Conservation (phyloP, 192 early-diverging fungal genomes). For the Gamsiella multidivaricata region DNA sequence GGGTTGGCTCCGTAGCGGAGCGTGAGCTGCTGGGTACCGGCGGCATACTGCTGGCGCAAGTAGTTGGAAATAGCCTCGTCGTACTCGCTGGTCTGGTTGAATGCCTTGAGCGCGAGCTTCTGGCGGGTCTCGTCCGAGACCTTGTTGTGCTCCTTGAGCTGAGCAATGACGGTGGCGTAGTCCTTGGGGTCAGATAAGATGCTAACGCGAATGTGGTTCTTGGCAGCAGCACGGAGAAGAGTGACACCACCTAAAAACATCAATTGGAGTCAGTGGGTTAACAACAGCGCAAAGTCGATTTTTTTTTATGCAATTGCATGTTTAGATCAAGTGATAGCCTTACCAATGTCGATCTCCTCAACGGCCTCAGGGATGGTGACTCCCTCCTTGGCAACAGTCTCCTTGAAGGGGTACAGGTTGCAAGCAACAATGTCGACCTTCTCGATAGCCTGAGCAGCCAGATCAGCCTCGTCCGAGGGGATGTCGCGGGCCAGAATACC, state of each 20-base stretch:
- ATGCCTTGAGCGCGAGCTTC: conserved; percentile 87
- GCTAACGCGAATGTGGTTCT: conserved; percentile 97
- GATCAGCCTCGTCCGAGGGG: conserved; percentile 85
- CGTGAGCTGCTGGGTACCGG: conserved; percentile 77
- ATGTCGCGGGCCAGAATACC: conserved; percentile 95
- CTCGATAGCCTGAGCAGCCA: conserved; percentile 86
- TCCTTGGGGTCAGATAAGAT: conserved; percentile 94
- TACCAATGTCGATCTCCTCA: conserved; percentile 98
- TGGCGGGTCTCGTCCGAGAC: conserved; percentile 81
- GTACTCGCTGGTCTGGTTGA: conserved; percentile 96
- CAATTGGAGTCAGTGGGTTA: background rate
- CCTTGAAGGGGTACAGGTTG: conserved; percentile 98
- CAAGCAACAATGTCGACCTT: conserved; percentile 96
- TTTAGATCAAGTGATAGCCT: background rate
- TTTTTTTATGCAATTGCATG: too few species aligned
- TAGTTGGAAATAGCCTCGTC: conserved; percentile 95
- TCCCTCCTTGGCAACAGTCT: conserved; percentile 87
- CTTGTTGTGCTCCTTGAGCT: conserved; percentile 69
- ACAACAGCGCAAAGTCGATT: too few species aligned
- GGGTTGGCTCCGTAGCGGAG: conserved; percentile 99
- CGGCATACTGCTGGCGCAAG: conserved; percentile 93
- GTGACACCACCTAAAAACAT: conserved; percentile 88
- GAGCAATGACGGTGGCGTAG: conserved; percentile 81
- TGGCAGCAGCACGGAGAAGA: conserved; percentile 96
- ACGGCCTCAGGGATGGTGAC: conserved; percentile 95